phyloP scores from a whole-genome alignment of 169 alveolate species.

The Cryptosporidium meleagridis region DNA sequence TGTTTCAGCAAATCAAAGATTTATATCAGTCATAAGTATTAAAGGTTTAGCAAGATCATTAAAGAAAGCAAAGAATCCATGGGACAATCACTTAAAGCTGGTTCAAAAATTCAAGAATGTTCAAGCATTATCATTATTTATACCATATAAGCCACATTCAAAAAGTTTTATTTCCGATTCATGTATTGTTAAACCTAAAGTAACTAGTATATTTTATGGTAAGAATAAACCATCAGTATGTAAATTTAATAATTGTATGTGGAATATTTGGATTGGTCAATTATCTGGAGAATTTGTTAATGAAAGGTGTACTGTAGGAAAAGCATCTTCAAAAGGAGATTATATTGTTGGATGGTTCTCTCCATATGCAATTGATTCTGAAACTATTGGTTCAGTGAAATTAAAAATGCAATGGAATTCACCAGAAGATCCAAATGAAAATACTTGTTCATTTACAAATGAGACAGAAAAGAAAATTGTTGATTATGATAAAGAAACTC shows the following conservation, averaged over 20 bases:
- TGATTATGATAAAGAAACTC: background rate
- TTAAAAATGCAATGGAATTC: conserved; percentile 38
- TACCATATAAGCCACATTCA: conserved; percentile 64
- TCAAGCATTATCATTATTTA: conserved; percentile 60
- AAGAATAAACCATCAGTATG: conserved; percentile 55
- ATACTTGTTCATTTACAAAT: background rate
- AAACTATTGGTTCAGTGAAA: conserved; percentile 52
- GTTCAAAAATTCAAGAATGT: conserved; percentile 37
- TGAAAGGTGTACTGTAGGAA: conserved; percentile 51
- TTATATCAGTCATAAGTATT: conserved; percentile 11
- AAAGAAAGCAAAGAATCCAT: conserved; percentile 23
- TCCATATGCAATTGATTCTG: conserved; percentile 43
- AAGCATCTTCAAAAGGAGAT: conserved; percentile 66
- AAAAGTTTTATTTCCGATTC: conserved; percentile 66
- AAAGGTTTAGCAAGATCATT: conserved; percentile 59
- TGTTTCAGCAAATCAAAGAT: conserved; percentile 17
- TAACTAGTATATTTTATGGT: conserved; percentile 61
- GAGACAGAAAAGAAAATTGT: background rate
- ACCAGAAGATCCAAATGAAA: background rate
- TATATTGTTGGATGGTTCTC: conserved; percentile 67
- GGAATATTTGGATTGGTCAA: conserved; percentile 71
- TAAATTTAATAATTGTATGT: conserved; percentile 56
- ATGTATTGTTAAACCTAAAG: conserved; percentile 53
- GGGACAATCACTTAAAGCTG: conserved; percentile 24
- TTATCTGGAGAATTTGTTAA: conserved; percentile 53